Evolutionary conservation across 2,329 filamentous ascomycete genomes (phyloP).

Genomic region (Trichoderma simmonsii): DNA sequence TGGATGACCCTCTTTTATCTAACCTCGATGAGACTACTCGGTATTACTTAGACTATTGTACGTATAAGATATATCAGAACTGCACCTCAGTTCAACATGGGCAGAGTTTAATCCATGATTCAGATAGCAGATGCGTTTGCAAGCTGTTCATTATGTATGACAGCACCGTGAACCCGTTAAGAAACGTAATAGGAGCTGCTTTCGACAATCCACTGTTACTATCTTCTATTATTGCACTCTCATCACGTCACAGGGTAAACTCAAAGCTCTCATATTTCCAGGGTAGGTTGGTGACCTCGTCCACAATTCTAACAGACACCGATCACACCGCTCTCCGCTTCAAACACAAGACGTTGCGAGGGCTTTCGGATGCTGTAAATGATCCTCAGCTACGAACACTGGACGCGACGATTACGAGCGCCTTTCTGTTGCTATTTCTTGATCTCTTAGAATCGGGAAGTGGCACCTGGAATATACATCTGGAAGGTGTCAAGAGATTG

Average conservation of each 20-base stretch:
- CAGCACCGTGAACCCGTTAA: not conserved
- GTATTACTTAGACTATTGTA: not conserved
- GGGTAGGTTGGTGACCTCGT: not conserved
- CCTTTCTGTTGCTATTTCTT: not conserved
- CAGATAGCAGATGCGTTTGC: not conserved
- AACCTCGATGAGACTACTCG: not conserved
- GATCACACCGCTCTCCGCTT: not conserved
- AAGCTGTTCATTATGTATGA: not conserved
- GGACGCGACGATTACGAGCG: not conserved
- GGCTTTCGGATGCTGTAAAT: not conserved
- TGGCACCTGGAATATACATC: not conserved
- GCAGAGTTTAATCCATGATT: accelerated
- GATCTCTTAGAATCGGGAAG: not conserved
- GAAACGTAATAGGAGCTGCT: not conserved
- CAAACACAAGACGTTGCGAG: not conserved
- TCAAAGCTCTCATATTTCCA: not conserved
- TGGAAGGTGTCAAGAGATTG: not conserved
- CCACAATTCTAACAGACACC: not conserved
- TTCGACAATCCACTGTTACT: not conserved
- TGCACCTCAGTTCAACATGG: not conserved
- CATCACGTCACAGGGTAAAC: not conserved
- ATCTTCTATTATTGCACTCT: not conserved
- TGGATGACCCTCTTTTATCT: not conserved
- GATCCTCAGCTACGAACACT: not conserved
- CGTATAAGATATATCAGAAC: not conserved